Evolutionary conservation across 2,329 filamentous ascomycete genomes (phyloP), one percentile per base, ranked within the genome.

Genomic region (Hypoxylon rubiginosum): DNA sequence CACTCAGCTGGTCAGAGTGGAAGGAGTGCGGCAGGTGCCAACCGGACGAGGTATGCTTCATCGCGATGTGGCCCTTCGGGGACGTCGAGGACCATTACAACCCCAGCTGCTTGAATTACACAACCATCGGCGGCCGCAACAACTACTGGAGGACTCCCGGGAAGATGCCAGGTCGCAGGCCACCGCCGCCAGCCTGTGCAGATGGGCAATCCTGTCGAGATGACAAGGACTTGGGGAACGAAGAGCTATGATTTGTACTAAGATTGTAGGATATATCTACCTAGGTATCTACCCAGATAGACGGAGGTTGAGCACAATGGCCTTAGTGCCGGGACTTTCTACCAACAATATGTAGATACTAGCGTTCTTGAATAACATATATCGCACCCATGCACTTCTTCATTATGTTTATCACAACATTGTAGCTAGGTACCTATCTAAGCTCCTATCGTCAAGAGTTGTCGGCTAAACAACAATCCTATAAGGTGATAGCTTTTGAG

Each of bases 51-150:
- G 59, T 80, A 26, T 82, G 80, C 65, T 75, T 79, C 21, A 62
- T 80, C 10, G 76, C 79, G 9, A 79, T 82, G 79, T 81, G 78
- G 69, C 80, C 79, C 0, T 67, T 75, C n/a, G 80, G 80, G 13
- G 68, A 68, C 13, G 65, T 65, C 13, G 74, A 76, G 15, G 75
- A 77, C 7, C 72, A 78, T 48, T 72, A 74, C 39, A 68, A 68
- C 39, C 78, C 77, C 0, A 74, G 71, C 49, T 79, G 78, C 56
- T 41, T 64, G 53, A 70, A 72, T 54, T 58, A 50, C n/a, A 62
- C 68, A 10, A n/a, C 39, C 10, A 8, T 70, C 2, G 7, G 7
- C n/a, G 65, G 54, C n/a, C 68, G 63, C 21, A 19, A 60, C 7
- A 49, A 45, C 30, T 73, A 73, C 56, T 73, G 71, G 71, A 30